Conservation (phyloP, 2,329 filamentous ascomycete species). For the Fonsecaea pedrosoi region DNA sequence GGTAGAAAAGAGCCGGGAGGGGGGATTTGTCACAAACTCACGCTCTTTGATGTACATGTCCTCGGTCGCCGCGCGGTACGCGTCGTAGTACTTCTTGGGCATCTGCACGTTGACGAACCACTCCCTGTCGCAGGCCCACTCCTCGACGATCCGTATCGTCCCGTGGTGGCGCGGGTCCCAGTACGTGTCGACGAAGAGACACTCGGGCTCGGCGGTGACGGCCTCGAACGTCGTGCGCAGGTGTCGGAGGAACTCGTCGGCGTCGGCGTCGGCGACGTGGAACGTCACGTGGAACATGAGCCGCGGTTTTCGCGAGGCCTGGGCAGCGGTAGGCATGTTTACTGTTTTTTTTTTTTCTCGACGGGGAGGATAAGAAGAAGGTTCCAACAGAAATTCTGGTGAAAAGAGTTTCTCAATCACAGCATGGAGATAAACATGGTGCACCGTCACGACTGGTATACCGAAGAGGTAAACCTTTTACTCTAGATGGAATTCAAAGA, state of each 20-base stretch:
- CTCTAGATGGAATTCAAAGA: not conserved
- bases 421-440: no score
- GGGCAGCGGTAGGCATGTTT: not conserved
- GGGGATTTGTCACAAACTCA: not conserved
- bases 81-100: not conserved
- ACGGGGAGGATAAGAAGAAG: not conserved
- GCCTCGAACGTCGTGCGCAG: not conserved
- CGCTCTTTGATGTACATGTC: conserved; percentile 3
- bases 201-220: not conserved
- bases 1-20: no score
- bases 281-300: conserved; percentile 1
- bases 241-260: not conserved
- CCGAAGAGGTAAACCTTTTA: not conserved
- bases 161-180: not conserved
- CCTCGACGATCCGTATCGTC: not conserved
- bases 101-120: conserved; percentile 1
- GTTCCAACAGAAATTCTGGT: no score
- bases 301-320: not conserved
- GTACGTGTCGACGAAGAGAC: not conserved
- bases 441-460: not conserved
- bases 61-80: not conserved
- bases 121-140: not conserved
- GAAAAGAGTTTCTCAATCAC: no score
- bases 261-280: not conserved
- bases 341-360: not conserved